Evolutionary conservation across 2,329 filamentous ascomycete genomes (phyloP), one percentile per base, ranked within the genome.

Genomic region (Fusarium sp.): DNA sequence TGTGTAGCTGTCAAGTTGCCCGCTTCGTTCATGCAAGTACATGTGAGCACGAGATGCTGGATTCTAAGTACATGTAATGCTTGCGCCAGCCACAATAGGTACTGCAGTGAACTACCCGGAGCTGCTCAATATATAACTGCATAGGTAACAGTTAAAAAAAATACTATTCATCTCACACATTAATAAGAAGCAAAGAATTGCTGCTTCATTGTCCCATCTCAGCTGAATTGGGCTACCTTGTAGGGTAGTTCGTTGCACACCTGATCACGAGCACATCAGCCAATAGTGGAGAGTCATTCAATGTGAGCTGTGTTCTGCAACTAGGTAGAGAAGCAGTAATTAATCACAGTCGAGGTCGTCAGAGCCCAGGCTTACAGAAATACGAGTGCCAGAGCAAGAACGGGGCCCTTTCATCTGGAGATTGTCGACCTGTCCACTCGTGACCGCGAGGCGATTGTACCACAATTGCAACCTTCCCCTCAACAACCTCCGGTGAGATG

Each of bases 401-500:
- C 11, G 6, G 39, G 39, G 10, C 39, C 39, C 6, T 11, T 11
- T 43, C n/a, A 43, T n/a, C 20, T 43, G n/a, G 20, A 16, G 20
- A 45, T 45, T 23, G 20, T 25, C 43, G 6, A 25, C 20, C 20
- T 45, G 20, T 8, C 25, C 11, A 9, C 25, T n/a, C 25, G 8
- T 25, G 5, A 25, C 4, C 2, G 20, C 1, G 13, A 30, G 37
- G 13, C 13, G 3, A 13, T n/a, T 48, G 6, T 41, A 30, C 4
- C 9, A 23, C 0, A 54, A 13, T 37, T 6, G n/a, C 5, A 20
- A 0, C 0, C 0, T 0, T 1, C 0, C 4, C 4, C 14, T 11
- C 9, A 66, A 30, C 50, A 72, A 65, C 4, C 32, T 71, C 57
- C 35, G 76, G 76, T 78, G 72, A 78, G 76, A 78, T 78, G 76